Evolutionary conservation across 345 rosid genomes (phyloP), one percentile per base, ranked within the genome.

Genomic region (Populus tremula): DNA sequence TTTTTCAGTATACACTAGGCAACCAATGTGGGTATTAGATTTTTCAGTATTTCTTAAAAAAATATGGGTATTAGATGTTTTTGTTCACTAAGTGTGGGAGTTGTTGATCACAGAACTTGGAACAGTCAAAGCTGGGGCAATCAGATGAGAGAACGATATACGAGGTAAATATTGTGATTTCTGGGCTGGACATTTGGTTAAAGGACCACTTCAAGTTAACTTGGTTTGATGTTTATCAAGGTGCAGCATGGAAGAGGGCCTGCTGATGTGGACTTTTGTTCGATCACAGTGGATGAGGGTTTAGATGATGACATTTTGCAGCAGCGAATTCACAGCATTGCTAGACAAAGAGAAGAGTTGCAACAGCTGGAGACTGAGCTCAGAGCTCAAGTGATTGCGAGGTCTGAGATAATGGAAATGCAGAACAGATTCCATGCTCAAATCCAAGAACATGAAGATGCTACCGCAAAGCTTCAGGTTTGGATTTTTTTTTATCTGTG

Each of bases 221-320:
- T 78, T 86, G 45, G 70, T 67, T 84, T 77, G 62, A 72, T 79
- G 64, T 86, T 87, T 75, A 61, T 84, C 81, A 83, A 84, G 81
- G 85, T 89, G 88, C 91, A 94, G 99, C 92, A 89, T 82, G 95
- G 91, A 77, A 92, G 92, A 67, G 94, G 89, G 80, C 87, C 84
- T 5, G 89, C 79, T 73, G 90, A 89, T 74, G 83, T 89, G 78
- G 90, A 85, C 85, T 91, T 85, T 77, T 87, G 89, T 81, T 89
- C 96, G 0, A 79, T 89, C 49, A 85, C 82, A 5, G 81, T 86
- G 56, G 93, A 94, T 82, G 90, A 87, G 64, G 82, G 70, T 75
- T 79, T 85, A 39, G 89, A 81, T 66, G 82, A 75, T 76, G 91
- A 88, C 69, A 77, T 91, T 54, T 77, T 88, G 84, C 94, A 88